phyloP scores from a whole-genome alignment of 1,139 yeast species.

The Lodderomyces orthopsilosis region DNA sequence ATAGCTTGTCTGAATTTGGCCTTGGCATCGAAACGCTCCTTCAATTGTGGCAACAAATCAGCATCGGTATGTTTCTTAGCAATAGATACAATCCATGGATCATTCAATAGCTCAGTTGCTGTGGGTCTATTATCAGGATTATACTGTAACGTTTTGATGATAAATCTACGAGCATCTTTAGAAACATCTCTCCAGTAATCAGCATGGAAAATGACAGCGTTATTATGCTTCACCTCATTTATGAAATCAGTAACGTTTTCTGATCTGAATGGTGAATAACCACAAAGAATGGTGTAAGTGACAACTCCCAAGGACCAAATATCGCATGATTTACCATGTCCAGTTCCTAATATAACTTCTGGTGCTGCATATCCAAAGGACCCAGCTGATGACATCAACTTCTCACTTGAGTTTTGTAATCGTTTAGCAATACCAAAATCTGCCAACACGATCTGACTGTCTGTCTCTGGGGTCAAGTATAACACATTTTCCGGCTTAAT shows the following conservation, averaged over 20 bases:
- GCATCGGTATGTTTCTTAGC: constrained; percentile 47
- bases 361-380: constrained; percentile 95
- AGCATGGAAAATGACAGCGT: constrained; percentile 79
- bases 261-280: constrained; percentile 88
- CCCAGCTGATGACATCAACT: constrained; percentile 78
- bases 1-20: constrained; percentile 83
- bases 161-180: constrained; percentile 70
- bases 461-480: constrained; percentile 49
- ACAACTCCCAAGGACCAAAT: constrained; percentile 92
- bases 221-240: constrained; percentile 65
- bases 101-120: constrained; percentile 57
- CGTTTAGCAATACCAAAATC: constrained; percentile 92
- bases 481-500: constrained; percentile 87
- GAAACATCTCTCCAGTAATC: constrained; percentile 85
- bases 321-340: constrained; percentile 92
- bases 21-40: constrained; percentile 79
- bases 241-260: constrained; percentile 81
- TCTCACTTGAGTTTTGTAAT: constrained; percentile 56
- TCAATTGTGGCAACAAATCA: constrained; percentile 67
- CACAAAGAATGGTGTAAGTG: constrained; percentile 84
- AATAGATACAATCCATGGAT: constrained; percentile 65
- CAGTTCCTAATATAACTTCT: constrained; percentile 71
- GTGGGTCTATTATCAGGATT: constrained; percentile 69
- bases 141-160: constrained; percentile 60
- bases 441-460: constrained; percentile 76